Evolutionary conservation across 1,139 yeast species (phyloP).

Genomic region (Kodamaea alishanica): DNA sequence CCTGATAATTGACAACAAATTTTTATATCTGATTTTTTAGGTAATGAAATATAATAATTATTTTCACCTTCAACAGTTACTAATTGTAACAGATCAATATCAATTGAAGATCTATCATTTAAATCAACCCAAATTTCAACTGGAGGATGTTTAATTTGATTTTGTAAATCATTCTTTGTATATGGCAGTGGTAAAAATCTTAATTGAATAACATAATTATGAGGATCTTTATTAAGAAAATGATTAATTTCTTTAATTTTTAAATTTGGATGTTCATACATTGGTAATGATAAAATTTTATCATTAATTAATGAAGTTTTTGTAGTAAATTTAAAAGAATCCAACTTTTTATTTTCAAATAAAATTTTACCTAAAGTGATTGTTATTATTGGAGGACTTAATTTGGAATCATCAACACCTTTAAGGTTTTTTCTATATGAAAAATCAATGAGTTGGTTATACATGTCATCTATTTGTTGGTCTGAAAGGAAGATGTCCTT

Average conservation of each 20-base stretch:
- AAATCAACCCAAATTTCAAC: slow-evolving; percentile 53
- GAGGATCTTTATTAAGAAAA: slow-evolving; percentile 17
- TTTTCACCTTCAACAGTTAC: slow-evolving; percentile 50
- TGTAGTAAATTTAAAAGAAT: slow-evolving; percentile 37
- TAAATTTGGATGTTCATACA: slow-evolving; percentile 20
- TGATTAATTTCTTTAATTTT: slow-evolving; percentile 20
- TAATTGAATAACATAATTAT: slow-evolving; percentile 34
- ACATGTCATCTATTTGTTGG: slow-evolving; percentile 12
- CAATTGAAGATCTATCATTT: slow-evolving; percentile 36
- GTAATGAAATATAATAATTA: slow-evolving; percentile 38
- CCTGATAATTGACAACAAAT: slow-evolving; percentile 42
- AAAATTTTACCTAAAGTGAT: slow-evolving; percentile 38
- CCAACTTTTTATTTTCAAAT: slow-evolving; percentile 18
- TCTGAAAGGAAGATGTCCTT: slow-evolving; percentile 2
- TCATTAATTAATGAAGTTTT: slow-evolving; percentile 41
- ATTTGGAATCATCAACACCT: slow-evolving; percentile 14
- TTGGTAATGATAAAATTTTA: slow-evolving; percentile 33
- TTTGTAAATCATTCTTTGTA: slow-evolving; percentile 11
- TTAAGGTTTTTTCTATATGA: slow-evolving; percentile 15
- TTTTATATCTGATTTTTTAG: slow-evolving; percentile 44
- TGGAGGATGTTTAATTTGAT: slow-evolving; percentile 41
- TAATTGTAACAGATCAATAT: slow-evolving; percentile 36
- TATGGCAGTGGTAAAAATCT: slow-evolving; percentile 47
- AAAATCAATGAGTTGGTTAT: slow-evolving; percentile 19
- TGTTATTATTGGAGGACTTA: slow-evolving; percentile 29